A percentile compares a stretch with the other conserved stretches of the same genome.
These are phyloP conservation scores for Drosera capensis DNA, from an alignment of 148 eudicot species.

Conservation along the genomic window DNA sequence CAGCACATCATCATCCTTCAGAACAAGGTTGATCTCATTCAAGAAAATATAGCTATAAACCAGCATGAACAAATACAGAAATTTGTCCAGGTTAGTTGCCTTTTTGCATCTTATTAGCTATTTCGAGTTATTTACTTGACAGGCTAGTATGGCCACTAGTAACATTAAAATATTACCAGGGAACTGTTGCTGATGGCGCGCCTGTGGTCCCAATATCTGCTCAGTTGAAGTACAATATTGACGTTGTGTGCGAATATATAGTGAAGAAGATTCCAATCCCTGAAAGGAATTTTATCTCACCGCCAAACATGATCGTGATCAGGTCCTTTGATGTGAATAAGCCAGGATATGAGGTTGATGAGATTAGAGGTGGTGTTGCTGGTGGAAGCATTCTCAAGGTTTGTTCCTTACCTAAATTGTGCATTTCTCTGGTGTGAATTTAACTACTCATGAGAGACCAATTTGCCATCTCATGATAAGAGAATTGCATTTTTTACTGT, in stretches of 20 bases:
- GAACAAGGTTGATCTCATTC: conserved; percentile 89
- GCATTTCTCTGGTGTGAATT: too few species aligned
- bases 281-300: conserved; percentile 73
- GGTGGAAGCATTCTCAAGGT: conserved; percentile 97
- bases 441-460: too few species aligned
- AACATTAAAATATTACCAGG: conserved; percentile 16
- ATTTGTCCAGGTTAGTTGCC: conserved; percentile 57
- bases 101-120: background rate
- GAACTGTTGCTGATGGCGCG: conserved; percentile 93
- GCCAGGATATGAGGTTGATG: conserved; percentile 93
- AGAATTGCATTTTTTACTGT: too few species aligned
- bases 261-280: conserved; percentile 90
- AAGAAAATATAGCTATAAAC: conserved; percentile 89
- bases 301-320: conserved; percentile 95
- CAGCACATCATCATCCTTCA: conserved; percentile 92
- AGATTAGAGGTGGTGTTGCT: conserved; percentile 88
- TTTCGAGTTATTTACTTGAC: background rate
- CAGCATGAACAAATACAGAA: conserved; percentile 91
- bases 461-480: too few species aligned
- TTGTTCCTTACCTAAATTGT: conserved; percentile 5
- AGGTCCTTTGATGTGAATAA: conserved; percentile 94
- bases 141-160: background rate
- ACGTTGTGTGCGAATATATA: conserved; percentile 76
- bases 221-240: conserved; percentile 84
- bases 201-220: conserved; percentile 94